Evolutionary conservation across 2,329 filamentous ascomycete species (phyloP).

Genomic region (Amphichorda felina): DNA sequence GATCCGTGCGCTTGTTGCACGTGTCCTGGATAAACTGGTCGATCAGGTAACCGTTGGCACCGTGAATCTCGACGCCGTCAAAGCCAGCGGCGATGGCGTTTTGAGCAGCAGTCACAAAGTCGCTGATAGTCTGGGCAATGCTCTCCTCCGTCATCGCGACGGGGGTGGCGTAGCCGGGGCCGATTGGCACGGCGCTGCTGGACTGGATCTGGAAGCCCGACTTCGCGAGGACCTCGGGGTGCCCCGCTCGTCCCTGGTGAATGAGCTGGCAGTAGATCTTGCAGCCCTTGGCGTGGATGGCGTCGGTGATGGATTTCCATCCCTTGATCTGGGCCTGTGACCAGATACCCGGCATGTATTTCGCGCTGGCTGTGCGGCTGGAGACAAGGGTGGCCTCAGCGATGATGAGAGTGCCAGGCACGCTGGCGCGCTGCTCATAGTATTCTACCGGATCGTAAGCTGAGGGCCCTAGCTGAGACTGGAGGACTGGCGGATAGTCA

Average conservation of each 20-base stretch:
- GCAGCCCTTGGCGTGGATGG: slow-evolving; percentile 47
- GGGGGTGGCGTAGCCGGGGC: slow-evolving; percentile 28
- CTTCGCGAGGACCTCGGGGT: background rate
- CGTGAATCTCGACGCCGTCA: slow-evolving; percentile 32
- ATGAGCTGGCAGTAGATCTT: slow-evolving; percentile 50
- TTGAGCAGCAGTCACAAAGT: slow-evolving; percentile 46
- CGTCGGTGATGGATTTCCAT: slow-evolving; percentile 47
- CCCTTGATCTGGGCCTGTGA: slow-evolving; percentile 37
- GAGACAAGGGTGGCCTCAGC: slow-evolving; percentile 36
- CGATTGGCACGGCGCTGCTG: slow-evolving; percentile 13
- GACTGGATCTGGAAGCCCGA: slow-evolving; percentile 3
- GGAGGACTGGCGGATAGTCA: no score
- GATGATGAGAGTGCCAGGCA: slow-evolving; percentile 27
- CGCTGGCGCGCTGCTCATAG: slow-evolving; percentile 27
- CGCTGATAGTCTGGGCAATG: slow-evolving; percentile 47
- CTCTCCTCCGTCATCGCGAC: slow-evolving; percentile 52
- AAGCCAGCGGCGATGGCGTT: slow-evolving; percentile 45
- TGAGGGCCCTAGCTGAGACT: no score
- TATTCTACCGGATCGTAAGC: no score
- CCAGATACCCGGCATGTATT: slow-evolving; percentile 41
- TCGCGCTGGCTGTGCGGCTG: slow-evolving; percentile 24
- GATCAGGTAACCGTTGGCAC: slow-evolving; percentile 45
- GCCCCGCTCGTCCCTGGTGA: slow-evolving; percentile 22
- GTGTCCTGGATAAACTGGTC: slow-evolving; percentile 36
- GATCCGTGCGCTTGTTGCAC: slow-evolving; percentile 27